Evolutionary conservation across 306 rosid genomes (phyloP).

Genomic region (Bauhinia variegata): DNA sequence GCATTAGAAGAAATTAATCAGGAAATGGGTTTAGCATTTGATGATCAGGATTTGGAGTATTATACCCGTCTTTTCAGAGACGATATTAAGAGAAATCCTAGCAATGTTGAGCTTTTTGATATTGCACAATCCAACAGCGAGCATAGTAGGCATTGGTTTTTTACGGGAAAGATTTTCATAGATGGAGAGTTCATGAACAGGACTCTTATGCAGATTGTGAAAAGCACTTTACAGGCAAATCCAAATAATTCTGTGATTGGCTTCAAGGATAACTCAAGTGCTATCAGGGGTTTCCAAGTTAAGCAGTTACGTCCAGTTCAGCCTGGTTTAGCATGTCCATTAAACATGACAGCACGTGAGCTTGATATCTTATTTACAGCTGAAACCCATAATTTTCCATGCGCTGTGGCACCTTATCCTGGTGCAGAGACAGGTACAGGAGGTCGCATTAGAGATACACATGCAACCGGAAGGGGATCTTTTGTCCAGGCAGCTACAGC

Average conservation of each 20-base stretch:
- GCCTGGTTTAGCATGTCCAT: slow-evolving; percentile 72
- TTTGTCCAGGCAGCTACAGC: slow-evolving; percentile 91
- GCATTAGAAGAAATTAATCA: slow-evolving; percentile 86
- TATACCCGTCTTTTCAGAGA: slow-evolving; percentile 81
- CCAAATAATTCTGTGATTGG: slow-evolving; percentile 88
- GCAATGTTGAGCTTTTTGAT: slow-evolving; percentile 85
- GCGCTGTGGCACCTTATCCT: slow-evolving; percentile 97
- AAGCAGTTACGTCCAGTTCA: slow-evolving; percentile 66
- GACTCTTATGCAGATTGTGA: slow-evolving; percentile 93
- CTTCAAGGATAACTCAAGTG: slow-evolving; percentile 95
- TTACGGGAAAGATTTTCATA: slow-evolving; percentile 71
- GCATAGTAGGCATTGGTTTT: slow-evolving; percentile 96
- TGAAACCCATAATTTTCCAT: slow-evolving; percentile 94
- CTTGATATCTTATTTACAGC: slow-evolving; percentile 86
- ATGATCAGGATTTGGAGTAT: slow-evolving; percentile 82
- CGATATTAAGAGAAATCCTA: slow-evolving; percentile 79
- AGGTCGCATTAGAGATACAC: slow-evolving; percentile 94
- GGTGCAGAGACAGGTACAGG: slow-evolving; percentile 97
- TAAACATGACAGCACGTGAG: slow-evolving; percentile 42
- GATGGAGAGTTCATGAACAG: slow-evolving; percentile 70
- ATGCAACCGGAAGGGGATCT: slow-evolving; percentile 94
- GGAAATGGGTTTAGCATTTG: slow-evolving; percentile 90
- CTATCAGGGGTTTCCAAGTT: slow-evolving; percentile 76
- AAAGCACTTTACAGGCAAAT: slow-evolving; percentile 79
- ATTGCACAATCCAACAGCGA: slow-evolving; percentile 94